A percentile compares a stretch with the other conserved stretches of the same genome.
phyloP scores from a whole-genome alignment of 768 basidiomycete genomes.

The Calocybe gangraenosa region DNA sequence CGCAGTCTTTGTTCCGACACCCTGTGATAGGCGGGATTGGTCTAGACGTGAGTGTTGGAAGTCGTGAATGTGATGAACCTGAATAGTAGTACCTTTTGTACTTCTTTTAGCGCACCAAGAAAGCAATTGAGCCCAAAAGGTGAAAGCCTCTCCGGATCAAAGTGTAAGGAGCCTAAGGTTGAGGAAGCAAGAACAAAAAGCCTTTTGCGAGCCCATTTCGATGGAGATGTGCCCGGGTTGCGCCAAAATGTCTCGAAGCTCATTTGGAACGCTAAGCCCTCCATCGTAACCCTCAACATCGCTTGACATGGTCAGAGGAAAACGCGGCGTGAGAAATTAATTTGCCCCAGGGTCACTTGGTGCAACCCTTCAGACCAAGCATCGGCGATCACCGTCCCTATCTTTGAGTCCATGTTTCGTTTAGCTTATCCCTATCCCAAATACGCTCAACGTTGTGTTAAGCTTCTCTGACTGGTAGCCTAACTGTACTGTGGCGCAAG shows the following conservation, averaged over 20 bases:
- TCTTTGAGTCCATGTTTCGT: too few relatives aligned
- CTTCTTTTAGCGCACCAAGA: slow-evolving; percentile 18
- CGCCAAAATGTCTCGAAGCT: slow-evolving; percentile 24
- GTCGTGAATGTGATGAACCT: neutral
- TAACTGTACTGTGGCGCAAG: too few relatives aligned
- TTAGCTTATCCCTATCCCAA: too few relatives aligned
- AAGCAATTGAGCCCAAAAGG: slow-evolving; percentile 24
- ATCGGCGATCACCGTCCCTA: too few relatives aligned
- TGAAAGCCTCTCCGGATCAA: slow-evolving; percentile 23
- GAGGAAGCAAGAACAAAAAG: slow-evolving; percentile 2
- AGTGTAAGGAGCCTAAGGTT: slow-evolving; percentile 13
- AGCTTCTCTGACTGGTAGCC: too few relatives aligned
- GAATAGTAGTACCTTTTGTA: slow-evolving; percentile 17
- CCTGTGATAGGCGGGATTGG: slow-evolving; percentile 27
- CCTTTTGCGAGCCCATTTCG: slow-evolving; percentile 22
- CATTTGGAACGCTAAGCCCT: slow-evolving; percentile 23
- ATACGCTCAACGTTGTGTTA: too few relatives aligned
- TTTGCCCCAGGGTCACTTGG: too few relatives aligned
- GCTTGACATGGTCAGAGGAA: too few relatives aligned
- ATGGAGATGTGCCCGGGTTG: slow-evolving; percentile 23
- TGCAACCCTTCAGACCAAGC: too few relatives aligned
- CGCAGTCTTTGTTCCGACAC: slow-evolving; percentile 36
- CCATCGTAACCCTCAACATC: too few relatives aligned
- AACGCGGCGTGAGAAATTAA: too few relatives aligned
- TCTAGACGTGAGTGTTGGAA: slow-evolving; percentile 22